These are phyloP conservation scores for Aristolochia fimbriata DNA, from an alignment of 164 flowering plant genomes.

Conservation along the genomic window DNA sequence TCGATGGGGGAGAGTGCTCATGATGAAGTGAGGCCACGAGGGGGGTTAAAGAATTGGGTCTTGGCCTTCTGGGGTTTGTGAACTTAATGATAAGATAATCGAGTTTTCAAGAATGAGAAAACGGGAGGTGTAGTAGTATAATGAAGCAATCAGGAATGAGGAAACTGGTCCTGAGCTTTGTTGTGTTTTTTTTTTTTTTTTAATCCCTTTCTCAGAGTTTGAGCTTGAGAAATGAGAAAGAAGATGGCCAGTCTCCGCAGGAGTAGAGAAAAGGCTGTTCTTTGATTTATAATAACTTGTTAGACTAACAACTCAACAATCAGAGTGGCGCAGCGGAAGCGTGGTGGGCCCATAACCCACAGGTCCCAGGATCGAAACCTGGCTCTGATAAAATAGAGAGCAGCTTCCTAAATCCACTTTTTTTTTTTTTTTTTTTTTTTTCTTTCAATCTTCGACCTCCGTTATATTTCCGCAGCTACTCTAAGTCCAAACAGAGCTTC, in stretches of 20 bases:
- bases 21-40: no score
- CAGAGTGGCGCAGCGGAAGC: constrained; percentile 99
- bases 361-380: constrained; percentile 39
- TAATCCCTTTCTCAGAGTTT: no score
- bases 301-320: constrained; percentile 24
- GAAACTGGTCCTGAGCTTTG: no score
- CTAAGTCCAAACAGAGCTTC: no score
- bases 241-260: no score
- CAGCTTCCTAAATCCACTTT: background rate
- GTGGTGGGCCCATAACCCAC: constrained; percentile 99
- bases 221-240: no score
- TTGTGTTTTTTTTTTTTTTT: no score
- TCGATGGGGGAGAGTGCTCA: no score
- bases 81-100: background rate
- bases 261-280: no score
- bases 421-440: background rate
- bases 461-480: no score
- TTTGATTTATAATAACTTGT: no score
- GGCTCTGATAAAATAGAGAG: constrained; percentile 6
- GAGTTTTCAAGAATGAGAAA: background rate
- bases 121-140: background rate
- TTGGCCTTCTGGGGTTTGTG: background rate
- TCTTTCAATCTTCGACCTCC: background rate
- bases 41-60: no score
- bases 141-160: background rate